phyloP scores from a whole-genome alignment of 768 basidiomycete genomes.

The Russula earlei region DNA sequence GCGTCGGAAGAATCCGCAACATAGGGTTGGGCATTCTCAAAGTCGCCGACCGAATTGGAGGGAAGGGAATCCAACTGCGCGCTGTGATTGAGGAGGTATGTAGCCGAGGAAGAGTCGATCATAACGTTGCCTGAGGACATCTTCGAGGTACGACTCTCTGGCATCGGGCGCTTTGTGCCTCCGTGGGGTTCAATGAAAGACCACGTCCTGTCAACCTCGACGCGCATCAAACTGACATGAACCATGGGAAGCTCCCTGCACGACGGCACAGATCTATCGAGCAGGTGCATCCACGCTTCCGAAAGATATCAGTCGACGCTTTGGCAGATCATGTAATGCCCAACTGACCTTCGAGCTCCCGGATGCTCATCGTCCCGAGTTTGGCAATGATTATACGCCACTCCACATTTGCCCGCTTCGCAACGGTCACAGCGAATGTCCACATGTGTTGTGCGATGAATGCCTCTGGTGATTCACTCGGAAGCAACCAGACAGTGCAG shows the following conservation, averaged over 20 bases:
- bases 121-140: conserved; percentile 27
- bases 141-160: conserved; percentile 27
- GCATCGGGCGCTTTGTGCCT: conserved; percentile 19
- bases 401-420: conserved; percentile 59
- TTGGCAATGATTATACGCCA: conserved; percentile 74
- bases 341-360: conserved; percentile 57
- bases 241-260: conserved; percentile 39
- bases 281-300: conserved; percentile 57
- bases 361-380: conserved; percentile 46
- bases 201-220: conserved; percentile 53
- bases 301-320: background rate
- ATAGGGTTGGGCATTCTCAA: conserved; percentile 25
- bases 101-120: conserved; percentile 34
- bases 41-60: conserved; percentile 14
- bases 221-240: conserved; percentile 52
- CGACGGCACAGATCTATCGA: conserved; percentile 34
- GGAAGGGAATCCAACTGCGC: background rate
- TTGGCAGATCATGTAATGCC: conserved; percentile 19
- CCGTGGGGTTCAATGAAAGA: conserved; percentile 36
- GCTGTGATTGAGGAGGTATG: conserved; percentile 13
- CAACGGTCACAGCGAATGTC: conserved; percentile 56
- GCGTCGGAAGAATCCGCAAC: conserved; percentile 28
- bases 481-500: conserved; percentile 56
- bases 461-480: conserved; percentile 38
- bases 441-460: conserved; percentile 55